Evolutionary conservation across 306 rosid genomes (phyloP).

Genomic region (Fragaria ananassa): DNA sequence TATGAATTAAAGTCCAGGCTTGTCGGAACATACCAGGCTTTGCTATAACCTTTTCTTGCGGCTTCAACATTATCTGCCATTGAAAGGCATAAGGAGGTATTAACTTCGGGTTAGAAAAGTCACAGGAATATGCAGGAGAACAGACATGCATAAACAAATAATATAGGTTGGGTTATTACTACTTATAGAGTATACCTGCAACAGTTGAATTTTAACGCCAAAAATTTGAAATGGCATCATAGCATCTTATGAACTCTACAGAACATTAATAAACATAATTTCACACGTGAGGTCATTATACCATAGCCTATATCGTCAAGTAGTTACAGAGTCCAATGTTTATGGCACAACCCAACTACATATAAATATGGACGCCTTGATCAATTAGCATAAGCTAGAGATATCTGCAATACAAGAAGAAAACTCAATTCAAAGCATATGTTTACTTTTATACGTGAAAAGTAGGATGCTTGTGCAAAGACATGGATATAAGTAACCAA

Average conservation of each 20-base stretch:
- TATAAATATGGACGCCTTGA: not conserved
- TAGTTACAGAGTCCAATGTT: not conserved
- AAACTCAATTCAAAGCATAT: no score
- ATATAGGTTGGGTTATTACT: conserved; percentile 9
- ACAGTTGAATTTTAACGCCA: conserved; percentile 93
- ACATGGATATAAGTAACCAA: not conserved
- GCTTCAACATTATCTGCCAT: conserved; percentile 86
- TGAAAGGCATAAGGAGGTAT: conserved; percentile 11
- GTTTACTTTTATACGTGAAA: not conserved
- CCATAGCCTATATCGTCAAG: not conserved
- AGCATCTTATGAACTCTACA: conserved; percentile 91
- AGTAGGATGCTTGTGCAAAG: not conserved
- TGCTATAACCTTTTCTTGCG: conserved; percentile 80
- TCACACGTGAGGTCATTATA: not conserved
- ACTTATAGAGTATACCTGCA: conserved; percentile 60
- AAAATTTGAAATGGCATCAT: conserved; percentile 88
- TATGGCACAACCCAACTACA: not conserved
- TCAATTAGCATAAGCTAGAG: conserved; percentile 1
- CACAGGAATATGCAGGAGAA: not conserved
- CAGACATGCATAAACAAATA: not conserved
- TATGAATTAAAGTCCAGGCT: conserved; percentile 2
- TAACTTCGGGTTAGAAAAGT: conserved; percentile 1
- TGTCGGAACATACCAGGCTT: conserved; percentile 71
- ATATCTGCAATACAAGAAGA: not conserved
- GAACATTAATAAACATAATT: conserved; percentile 20